Base-by-base conservation (phyloP, 345 rosid species). In the Corchorus olitorius region DNA sequence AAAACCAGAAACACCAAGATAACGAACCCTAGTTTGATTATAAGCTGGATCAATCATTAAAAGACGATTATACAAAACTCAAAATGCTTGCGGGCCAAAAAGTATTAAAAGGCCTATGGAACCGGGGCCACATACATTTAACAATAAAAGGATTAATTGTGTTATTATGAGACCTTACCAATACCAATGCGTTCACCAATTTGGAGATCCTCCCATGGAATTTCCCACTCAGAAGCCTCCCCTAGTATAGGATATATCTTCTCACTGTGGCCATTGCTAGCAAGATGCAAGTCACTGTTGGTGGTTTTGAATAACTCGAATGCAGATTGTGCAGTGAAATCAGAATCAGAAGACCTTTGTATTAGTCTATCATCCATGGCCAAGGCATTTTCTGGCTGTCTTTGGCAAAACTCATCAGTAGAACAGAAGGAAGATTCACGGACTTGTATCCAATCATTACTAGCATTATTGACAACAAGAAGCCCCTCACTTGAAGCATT, bases 131-230 rank as follows among this genome's bases (percentile, higher is more conserved):
- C 37, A 33, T 12, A 48, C 43, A 34, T 48, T 20, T 56, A 41
- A 54, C 63, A 49, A 77, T 49, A 58, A 75, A 19, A 56, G 50
- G 48, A 73, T 58, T 75, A 9, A 14, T 43, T 66, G 34, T 46
- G 61, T 17, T 16, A 45, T 19, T 22, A n/a, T 33, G 60, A 79
- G 75, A 55, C 61, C 89, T 88, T 90, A 95, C 98, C 99, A 53
- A 95, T 93, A 76, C 98, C 99, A 80, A 95, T 93, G n/a, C 99
- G 97, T 82, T 95, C 99, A 75, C 98, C 99, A 79, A 95, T 86
- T 81, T 87, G 91, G 80, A 93, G 93, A 87, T 93, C 97, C 82
- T 93, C 97, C 99, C 99, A 95, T 52, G 83, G 86, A 80, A 95
- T 90, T 90, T 93, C 98, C 92, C 97, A 90, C 80, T 89, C 92